Percentiles rank a stretch among this genome's conserved stretches.
Evolutionary conservation across 805 yeast species (phyloP).

Genomic region (Komagataella ulmi): DNA sequence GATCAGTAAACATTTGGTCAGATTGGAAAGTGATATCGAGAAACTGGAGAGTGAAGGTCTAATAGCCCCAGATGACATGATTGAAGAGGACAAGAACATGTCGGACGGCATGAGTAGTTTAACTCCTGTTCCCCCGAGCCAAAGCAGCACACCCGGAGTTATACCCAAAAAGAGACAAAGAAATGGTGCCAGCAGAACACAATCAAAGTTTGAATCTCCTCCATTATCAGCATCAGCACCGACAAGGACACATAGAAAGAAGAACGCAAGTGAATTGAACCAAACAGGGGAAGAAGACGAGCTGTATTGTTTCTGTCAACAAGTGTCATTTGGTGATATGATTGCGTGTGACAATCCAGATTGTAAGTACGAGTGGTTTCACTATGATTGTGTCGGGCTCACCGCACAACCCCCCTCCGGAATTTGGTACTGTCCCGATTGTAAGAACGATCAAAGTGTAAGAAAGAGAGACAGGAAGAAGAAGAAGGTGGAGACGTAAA

Average conservation of each 20-base stretch:
- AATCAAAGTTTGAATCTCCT: not conserved
- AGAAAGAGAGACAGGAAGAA: not conserved
- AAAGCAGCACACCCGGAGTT: not conserved
- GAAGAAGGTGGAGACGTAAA: not conserved
- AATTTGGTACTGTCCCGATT: slow-evolving; percentile 93
- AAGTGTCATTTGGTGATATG: slow-evolving; percentile 71
- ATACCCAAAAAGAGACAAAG: not conserved
- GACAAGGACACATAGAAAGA: not conserved
- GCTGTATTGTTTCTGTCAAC: slow-evolving; percentile 83
- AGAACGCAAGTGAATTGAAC: not conserved
- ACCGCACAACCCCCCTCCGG: slow-evolving; percentile 82
- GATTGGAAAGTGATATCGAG: slow-evolving; percentile 64
- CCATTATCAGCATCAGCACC: not conserved
- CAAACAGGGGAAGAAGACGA: slow-evolving; percentile 50
- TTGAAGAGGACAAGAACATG: slow-evolving; percentile 5
- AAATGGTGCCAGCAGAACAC: not conserved
- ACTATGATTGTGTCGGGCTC: slow-evolving; percentile 74
- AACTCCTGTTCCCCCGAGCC: not conserved
- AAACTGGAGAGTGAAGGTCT: slow-evolving; percentile 73
- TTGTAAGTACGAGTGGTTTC: slow-evolving; percentile 52
- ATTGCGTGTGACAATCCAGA: slow-evolving; percentile 50
- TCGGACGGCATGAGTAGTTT: not conserved
- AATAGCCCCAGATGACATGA: slow-evolving; percentile 35
- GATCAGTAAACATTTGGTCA: slow-evolving; percentile 60
- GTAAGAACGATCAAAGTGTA: slow-evolving; percentile 23